Conservation (phyloP, 2,329 filamentous ascomycete genomes). For the Arthrobotrys sinensis region DNA sequence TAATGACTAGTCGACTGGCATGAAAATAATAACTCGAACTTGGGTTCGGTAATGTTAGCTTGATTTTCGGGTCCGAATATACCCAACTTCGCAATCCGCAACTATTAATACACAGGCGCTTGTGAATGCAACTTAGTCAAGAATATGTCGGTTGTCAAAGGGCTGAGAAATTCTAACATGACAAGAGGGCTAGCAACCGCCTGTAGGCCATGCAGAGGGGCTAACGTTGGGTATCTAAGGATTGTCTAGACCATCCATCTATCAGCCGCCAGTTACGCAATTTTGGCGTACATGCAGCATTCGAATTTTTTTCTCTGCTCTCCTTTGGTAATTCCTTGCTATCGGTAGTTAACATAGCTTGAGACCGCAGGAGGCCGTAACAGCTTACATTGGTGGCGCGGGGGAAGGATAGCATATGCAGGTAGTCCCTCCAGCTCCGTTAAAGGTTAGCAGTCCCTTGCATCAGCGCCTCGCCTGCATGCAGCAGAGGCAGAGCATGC, state of each 20-base stretch:
- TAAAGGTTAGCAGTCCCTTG: conserved; percentile 1
- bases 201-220: neutral
- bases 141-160: neutral
- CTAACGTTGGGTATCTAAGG: neutral
- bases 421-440: neutral
- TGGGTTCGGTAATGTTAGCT: neutral
- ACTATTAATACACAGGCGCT: conserved; percentile 20
- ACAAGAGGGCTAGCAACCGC: neutral
- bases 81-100: neutral
- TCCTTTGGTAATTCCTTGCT: conserved; percentile 10
- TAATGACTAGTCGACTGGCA: no score
- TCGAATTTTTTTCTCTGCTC: neutral
- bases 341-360: conserved; percentile 13
- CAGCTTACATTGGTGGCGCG: conserved; percentile 23
- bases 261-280: conserved; percentile 24
- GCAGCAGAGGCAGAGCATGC: conserved; percentile 11
- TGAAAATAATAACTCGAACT: conserved; percentile 1
- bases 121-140: conserved; percentile 1
- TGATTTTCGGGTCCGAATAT: conserved; percentile 3
- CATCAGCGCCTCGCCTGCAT: conserved; percentile 13
- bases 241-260: conserved; percentile 18
- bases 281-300: conserved; percentile 19
- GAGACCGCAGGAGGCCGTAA: conserved; percentile 13
- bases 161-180: neutral
- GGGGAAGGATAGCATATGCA: neutral